phyloP scores from a whole-genome alignment of 257 asterid genomes.

The Solanum megistacrolobum region DNA sequence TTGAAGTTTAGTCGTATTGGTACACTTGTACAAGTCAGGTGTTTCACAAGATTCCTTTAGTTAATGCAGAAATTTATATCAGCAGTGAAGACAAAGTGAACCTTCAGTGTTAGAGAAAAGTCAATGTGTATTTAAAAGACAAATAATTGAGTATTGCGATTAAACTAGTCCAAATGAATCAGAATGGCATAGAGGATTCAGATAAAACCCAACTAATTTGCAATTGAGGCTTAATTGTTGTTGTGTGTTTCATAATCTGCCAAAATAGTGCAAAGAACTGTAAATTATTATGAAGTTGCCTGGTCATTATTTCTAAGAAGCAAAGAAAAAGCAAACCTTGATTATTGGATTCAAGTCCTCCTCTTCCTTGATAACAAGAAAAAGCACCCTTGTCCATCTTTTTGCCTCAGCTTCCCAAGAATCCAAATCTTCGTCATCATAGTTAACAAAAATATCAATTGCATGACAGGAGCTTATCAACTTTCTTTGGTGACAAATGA shows the following conservation, averaged over 20 bases:
- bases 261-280: background rate
- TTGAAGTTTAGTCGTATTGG: background rate
- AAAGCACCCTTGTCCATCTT: conserved; percentile 83
- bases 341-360: conserved; percentile 39
- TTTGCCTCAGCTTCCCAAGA: conserved; percentile 74
- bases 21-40: background rate
- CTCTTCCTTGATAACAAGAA: conserved; percentile 40
- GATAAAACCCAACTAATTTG: background rate
- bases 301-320: background rate
- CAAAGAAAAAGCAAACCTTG: conserved; percentile 27
- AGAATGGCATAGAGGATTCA: background rate
- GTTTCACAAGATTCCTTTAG: background rate
- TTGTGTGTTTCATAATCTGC: background rate
- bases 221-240: background rate
- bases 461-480: conserved; percentile 35
- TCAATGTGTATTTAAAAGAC: background rate
- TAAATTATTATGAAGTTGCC: background rate
- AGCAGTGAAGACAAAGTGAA: background rate
- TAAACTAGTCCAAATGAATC: background rate
- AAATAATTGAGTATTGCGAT: background rate
- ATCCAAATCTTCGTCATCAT: conserved; percentile 76
- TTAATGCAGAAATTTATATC: background rate
- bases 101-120: background rate
- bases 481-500: conserved; percentile 44
- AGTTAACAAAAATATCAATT: conserved; percentile 26